Evolutionary conservation across 345 rosid genomes (phyloP).

Genomic region (Eucalyptus polybractea): DNA sequence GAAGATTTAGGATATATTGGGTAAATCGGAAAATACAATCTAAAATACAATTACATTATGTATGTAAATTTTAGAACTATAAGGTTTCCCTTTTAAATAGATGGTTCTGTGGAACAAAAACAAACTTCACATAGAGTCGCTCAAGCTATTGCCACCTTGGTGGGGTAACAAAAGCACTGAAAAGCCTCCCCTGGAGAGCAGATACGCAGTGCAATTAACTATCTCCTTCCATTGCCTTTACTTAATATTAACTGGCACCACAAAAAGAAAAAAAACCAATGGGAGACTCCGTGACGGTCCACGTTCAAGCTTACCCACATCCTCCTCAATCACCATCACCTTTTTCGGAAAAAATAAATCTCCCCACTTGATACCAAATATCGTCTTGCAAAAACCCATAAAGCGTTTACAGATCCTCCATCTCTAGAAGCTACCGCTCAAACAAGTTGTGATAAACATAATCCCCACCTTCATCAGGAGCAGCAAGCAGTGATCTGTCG

Average conservation of each 20-base stretch:
- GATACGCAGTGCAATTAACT: background rate
- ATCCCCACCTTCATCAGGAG: conserved; percentile 7
- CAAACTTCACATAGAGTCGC: too few species aligned
- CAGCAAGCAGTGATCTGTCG: conserved; percentile 7
- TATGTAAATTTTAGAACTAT: too few species aligned
- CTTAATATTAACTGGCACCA: background rate
- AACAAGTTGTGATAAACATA: conserved; percentile 10
- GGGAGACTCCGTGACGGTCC: background rate
- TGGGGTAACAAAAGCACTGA: background rate
- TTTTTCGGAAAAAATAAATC: background rate
- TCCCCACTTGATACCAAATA: background rate
- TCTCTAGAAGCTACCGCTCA: conserved; percentile 10
- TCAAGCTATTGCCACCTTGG: too few species aligned
- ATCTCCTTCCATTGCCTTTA: background rate
- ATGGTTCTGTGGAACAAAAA: too few species aligned
- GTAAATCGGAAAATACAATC: too few species aligned
- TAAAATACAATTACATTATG: too few species aligned
- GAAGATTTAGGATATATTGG: too few species aligned
- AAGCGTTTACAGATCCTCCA: background rate
- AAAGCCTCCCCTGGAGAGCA: background rate
- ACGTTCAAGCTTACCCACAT: conserved; percentile 9
- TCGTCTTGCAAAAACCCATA: background rate
- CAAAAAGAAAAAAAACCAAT: background rate
- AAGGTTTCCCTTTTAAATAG: too few species aligned
- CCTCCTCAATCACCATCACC: conserved; percentile 16